phyloP scores from a whole-genome alignment of 257 asterid genomes.

The Gentiana straminea region DNA sequence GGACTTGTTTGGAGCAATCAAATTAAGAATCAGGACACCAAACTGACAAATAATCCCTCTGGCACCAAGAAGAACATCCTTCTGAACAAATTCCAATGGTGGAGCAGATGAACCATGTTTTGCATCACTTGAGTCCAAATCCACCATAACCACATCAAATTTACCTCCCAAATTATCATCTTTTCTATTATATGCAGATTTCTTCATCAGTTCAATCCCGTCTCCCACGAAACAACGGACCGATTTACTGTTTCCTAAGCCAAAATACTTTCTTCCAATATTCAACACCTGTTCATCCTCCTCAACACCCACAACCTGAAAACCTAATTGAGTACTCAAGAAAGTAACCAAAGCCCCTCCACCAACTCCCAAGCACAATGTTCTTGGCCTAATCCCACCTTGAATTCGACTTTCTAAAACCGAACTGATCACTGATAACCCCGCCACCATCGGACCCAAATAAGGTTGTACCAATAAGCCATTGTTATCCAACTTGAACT shows the following conservation, averaged over 20 bases:
- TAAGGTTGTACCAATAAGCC: slow-evolving; percentile 61
- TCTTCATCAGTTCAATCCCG: slow-evolving; percentile 39
- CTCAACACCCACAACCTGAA: slow-evolving; percentile 72
- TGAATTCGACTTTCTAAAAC: slow-evolving; percentile 26
- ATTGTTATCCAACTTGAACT: slow-evolving; percentile 41
- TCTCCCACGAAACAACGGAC: slow-evolving; percentile 42
- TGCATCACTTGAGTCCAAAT: slow-evolving; percentile 67
- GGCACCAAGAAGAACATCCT: slow-evolving; percentile 37
- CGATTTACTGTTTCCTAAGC: slow-evolving; percentile 31
- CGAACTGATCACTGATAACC: slow-evolving; percentile 36
- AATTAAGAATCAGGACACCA: slow-evolving; percentile 49
- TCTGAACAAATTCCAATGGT: slow-evolving; percentile 46
- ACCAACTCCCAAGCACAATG: slow-evolving; percentile 81
- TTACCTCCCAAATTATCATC: slow-evolving; percentile 8
- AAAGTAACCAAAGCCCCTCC: slow-evolving; percentile 81
- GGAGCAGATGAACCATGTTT: slow-evolving; percentile 55
- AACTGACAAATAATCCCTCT: slow-evolving; percentile 27
- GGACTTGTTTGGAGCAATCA: slow-evolving; percentile 34
- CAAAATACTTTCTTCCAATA: slow-evolving; percentile 50
- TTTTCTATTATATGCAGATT: slow-evolving; percentile 1
- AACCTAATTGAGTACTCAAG: slow-evolving; percentile 33
- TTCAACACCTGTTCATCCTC: slow-evolving; percentile 46
- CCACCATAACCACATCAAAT: slow-evolving; percentile 77
- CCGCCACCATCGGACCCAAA: slow-evolving; percentile 78
- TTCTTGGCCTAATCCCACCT: slow-evolving; percentile 40